Percentiles rank a stretch among this genome's conserved stretches.
Evolutionary conservation across 805 yeast genomes (phyloP).

Genomic region (Ogataea thermomethanolica): DNA sequence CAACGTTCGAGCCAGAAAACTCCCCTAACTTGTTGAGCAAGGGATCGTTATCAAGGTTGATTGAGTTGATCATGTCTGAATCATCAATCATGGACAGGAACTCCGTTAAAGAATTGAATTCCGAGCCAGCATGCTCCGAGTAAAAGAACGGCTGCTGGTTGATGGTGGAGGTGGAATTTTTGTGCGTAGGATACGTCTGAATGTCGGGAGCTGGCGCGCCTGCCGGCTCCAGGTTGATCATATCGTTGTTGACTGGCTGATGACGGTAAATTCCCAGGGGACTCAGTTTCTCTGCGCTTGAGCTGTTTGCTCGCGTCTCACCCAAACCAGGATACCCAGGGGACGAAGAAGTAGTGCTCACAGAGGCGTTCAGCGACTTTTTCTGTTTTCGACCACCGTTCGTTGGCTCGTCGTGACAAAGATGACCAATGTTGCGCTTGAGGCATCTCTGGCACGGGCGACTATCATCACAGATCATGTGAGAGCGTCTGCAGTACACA

Average conservation of each 20-base stretch:
- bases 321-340: conserved; percentile 11
- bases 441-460: conserved; percentile 80
- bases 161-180: conserved; percentile 24
- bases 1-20: conserved; percentile 21
- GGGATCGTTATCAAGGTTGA: conserved; percentile 36
- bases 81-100: conserved; percentile 89
- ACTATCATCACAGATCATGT: conserved; percentile 85
- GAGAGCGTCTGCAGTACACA: conserved; percentile 88
- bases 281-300: conserved; percentile 15
- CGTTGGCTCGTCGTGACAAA: conserved; percentile 74
- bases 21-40: conserved; percentile 34
- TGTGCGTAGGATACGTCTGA: conserved; percentile 8
- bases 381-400: conserved; percentile 29
- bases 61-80: conserved; percentile 56
- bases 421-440: conserved; percentile 81
- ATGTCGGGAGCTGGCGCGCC: conserved; percentile 1
- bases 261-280: conserved; percentile 17
- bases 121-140: conserved; percentile 91
- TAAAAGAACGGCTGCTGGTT: conserved; percentile 75
- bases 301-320: conserved; percentile 4
- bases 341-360: conserved; percentile 5
- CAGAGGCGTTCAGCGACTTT: conserved; percentile 5
- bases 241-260: conserved; percentile 5
- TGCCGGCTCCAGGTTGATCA: conserved; percentile 1
- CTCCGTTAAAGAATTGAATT: conserved; percentile 84